Base-by-base conservation (phyloP, 2,329 filamentous ascomycete genomes). In the Arthrinium puccinioides region DNA sequence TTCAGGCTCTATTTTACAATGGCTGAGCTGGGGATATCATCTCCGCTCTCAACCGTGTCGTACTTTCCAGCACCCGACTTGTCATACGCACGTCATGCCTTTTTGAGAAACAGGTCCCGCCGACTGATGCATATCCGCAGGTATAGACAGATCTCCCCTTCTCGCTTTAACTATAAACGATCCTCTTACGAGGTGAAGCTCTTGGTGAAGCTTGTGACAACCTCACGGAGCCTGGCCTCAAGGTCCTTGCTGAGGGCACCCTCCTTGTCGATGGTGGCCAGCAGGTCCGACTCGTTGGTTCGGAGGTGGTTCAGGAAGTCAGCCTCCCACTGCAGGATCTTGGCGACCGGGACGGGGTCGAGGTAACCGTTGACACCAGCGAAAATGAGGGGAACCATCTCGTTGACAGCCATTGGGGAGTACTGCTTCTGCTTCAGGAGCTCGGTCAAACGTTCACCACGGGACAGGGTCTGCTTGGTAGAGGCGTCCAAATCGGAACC, bases 371-470 rank as follows among this genome's bases (percentile, higher is more conserved):
- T 97, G 74, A 98, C 87, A 94, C 92, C 92, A 52, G 92, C 90
- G 72, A 79, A 98, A 79, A 98, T 97, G 55, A 98, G 82, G 54
- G 92, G 92, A 75, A 98, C 92, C 90, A 97, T 97, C 77, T 98
- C 90, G 77, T 94, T 92, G 64, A 97, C 90, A 55, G 87, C 86
- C 89, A 96, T 96, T 58, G 92, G 92, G 32, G 79, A 83, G 80
- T 97, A 98, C 75, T 98, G 92, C 82, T 95, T 96, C 80, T 98
- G 92, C 84, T 97, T 97, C 61, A 96, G 84, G 53, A 96, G 86
- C 81, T 97, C 90, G 56, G 90, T 96, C 63, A 89, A 76, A 77
- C 92, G 89, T 78, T 97, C 90, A 86, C 92, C 92, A 84, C 92
- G 89, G 76, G 64, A 82, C 54, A 98, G 83, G 47, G 90, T 97